Base-by-base conservation (phyloP, 257 asterid species). In the Thymus quinquecostatus region DNA sequence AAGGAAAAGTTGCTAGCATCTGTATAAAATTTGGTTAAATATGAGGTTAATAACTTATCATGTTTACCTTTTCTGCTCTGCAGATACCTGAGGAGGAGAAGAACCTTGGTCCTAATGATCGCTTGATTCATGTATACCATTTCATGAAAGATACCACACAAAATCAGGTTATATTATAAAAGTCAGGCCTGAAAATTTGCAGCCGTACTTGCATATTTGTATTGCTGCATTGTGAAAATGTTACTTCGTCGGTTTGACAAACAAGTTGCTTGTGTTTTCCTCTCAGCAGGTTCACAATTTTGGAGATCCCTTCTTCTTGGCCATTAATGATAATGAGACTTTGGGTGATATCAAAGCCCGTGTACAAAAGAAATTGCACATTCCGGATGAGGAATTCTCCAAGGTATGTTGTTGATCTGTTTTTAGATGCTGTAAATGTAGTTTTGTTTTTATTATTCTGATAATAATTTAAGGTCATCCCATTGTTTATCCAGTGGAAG, bases 1-100 rank as follows among this genome's bases (percentile, higher is more conserved):
- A 53, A 60, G 59, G 27, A 41, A 64, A n/a, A 8, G 36, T 58
- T 1, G 28, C 48, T 38, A 29, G 29, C 32, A 69, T 60, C 28
- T 10, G 14, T 21, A 10, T 7, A 50, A 60, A 50, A 60, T 36
- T n/a, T 47, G 32, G 27, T 36, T 8, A 14, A 75, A 29, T 38
- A 13, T 40, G 32, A 57, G 58, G 48, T 30, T 40, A 14, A 40
- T 8, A 53, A 57, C 48, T 62, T 48, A 9, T 51, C 11, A 38
- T 29, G 38, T 8, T 10, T 4, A 13, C 54, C 13, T 60, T 58
- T 21, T 66, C 60, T 64, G 68, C 50, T 10, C 59, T 78, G 78
- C 84, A 86, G 95, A 84, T 86, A 73, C 91, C 91, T 41, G 95
- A 88, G 77, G 91, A 86, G 80, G 91, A 88, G 86, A 84, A 84